phyloP scores from a whole-genome alignment of 225 moss, liverwort and hornwort genomes.

The Polytrichum formosum region DNA sequence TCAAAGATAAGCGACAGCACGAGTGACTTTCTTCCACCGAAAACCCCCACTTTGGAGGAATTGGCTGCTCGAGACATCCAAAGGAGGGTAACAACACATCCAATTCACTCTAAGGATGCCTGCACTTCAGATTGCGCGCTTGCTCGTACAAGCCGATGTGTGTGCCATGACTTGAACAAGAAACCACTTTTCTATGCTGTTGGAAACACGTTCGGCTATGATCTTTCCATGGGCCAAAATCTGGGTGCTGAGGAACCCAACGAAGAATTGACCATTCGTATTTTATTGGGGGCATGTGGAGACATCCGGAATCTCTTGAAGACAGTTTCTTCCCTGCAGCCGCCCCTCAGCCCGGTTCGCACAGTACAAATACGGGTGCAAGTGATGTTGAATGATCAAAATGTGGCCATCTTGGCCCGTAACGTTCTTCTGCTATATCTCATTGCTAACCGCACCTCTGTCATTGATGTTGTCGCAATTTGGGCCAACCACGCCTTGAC shows the following conservation, averaged over 20 bases:
- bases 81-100: background rate
- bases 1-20: background rate
- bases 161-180: background rate
- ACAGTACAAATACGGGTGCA: background rate
- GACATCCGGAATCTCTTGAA: constrained; percentile 16
- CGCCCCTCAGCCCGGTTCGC: background rate
- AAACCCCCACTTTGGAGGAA: background rate
- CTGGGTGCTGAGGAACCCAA: background rate
- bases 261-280: background rate
- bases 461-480: constrained; percentile 3
- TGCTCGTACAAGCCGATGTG: constrained; percentile 1
- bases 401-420: constrained; percentile 6
- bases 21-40: background rate
- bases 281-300: constrained; percentile 15
- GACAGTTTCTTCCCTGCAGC: constrained; percentile 9
- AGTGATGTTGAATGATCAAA: background rate
- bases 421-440: constrained; percentile 9
- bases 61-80: constrained; percentile 3
- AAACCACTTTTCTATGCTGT: constrained; percentile 6
- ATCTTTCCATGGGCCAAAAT: constrained; percentile 8
- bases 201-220: constrained; percentile 11
- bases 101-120: background rate
- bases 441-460: background rate
- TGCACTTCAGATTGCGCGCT: background rate
- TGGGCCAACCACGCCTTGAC: constrained; percentile 18